Evolutionary conservation across 2,329 filamentous ascomycete species (phyloP), one percentile per base, ranked within the genome.

Genomic region (Aspergillus sp.): DNA sequence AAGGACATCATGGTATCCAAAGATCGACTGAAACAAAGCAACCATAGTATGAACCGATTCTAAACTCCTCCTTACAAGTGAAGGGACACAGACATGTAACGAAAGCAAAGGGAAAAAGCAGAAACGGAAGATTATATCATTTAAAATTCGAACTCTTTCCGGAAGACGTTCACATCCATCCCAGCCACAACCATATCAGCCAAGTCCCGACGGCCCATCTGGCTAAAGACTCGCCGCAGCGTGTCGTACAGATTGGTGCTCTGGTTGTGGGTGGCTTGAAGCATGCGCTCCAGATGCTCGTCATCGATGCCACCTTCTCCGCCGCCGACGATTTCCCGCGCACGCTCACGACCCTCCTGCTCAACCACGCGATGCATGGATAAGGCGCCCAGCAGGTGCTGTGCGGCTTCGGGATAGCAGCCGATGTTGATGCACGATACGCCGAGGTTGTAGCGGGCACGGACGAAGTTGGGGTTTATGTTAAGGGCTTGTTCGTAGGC

Each of bases 161-260:
- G 86, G 82, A 99, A 96, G 45, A 87, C 81, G 71, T 95, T 91
- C 26, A 96, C 88, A 78, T 98, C 92, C 80, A 99, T 94, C 26
- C 93, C 94, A 1, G 88, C 86, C 12, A 93, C 88, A 6, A 97
- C 95, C 80, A 88, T 85, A 73, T 98, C 93, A 3, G 90, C 90
- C 71, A 99, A 75, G 77, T 99, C 95, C 58, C 92, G 82, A 59
- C 95, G 81, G 2, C 90, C 90, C 95, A 99, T 98, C 79, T 96
- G 92, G 10, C 88, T 93, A 77, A 99, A 98, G n/a, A 98, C 95
- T 61, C 96, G 83, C 63, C 94, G 82, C 63, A 99, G 80, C 12
- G 96, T 99, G 75, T 99, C 96, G 76, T 96, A 96, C 60, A 99
- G 80, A 70, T 97, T 99, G 53, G 93, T 97, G 81, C 92, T 96